These are phyloP conservation scores for Barbarea vulgaris DNA, from an alignment of 345 rosid species.

Conservation along the genomic window DNA sequence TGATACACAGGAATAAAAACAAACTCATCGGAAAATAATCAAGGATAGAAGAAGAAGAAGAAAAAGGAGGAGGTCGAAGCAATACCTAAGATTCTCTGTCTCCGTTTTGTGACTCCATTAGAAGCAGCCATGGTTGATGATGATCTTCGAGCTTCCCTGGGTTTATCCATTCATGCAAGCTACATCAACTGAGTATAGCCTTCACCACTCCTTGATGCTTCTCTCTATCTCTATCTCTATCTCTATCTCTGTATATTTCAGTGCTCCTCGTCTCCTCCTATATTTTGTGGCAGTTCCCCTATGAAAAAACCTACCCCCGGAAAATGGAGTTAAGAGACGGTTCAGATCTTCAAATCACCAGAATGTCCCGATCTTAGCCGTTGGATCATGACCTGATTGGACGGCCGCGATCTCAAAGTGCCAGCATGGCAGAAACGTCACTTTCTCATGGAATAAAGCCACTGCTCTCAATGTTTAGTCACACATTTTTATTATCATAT, in stretches of 20 bases:
- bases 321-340: slow-evolving; percentile 40
- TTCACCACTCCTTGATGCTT: slow-evolving; percentile 6
- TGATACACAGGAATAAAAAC: slow-evolving; percentile 2
- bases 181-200: slow-evolving; percentile 25
- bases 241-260: background rate
- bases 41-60: background rate
- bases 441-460: slow-evolving; percentile 47
- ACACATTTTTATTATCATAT: slow-evolving; percentile 35
- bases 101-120: slow-evolving; percentile 50
- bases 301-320: slow-evolving; percentile 28
- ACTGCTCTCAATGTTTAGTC: slow-evolving; percentile 41
- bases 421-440: slow-evolving; percentile 58
- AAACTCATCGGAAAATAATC: background rate
- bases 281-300: slow-evolving; percentile 1
- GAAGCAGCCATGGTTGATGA: slow-evolving; percentile 43
- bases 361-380: slow-evolving; percentile 13
- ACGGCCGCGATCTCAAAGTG: slow-evolving; percentile 39
- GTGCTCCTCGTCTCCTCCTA: slow-evolving; percentile 24
- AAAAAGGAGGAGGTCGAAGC: background rate
- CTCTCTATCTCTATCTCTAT: background rate
- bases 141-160: slow-evolving; percentile 50
- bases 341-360: slow-evolving; percentile 33
- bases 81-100: slow-evolving; percentile 43
- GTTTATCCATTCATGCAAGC: slow-evolving; percentile 51
- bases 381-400: background rate